Base-by-base conservation (phyloP, 2,329 filamentous ascomycete genomes). In the Sporothrix humicola region DNA sequence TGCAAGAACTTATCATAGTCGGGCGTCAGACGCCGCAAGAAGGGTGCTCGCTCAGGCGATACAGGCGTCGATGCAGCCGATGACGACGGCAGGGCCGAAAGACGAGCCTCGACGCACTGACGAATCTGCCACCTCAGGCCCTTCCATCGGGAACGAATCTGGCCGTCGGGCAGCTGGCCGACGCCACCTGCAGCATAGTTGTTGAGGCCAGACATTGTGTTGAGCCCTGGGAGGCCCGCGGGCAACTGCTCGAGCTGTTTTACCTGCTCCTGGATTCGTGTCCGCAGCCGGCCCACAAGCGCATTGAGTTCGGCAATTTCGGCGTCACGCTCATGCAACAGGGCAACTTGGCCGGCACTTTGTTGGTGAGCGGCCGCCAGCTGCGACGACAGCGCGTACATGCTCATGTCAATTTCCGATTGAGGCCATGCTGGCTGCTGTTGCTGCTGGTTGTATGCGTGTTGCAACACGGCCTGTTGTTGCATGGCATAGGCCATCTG, bases 51-150 rank as follows among this genome's bases (percentile, higher is more conserved):
- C 5, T 69, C 54, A 13, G 73, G 15, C 8, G 69, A 48, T 6
- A 69, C 56, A 7, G 59, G 58, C 48, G 42, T 7, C 17, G 61
- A 69, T 7, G 50, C 46, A 3, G 61, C 23, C 0, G 59, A 23
- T 42, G 72, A 54, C 13, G 72, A n/a, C 13, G 61, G 63, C 52
- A 50, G 8, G 2, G 37, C 54, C 13, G 59, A 54, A 26, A 73
- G n/a, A 6, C 65, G 59, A 12, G 54, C 56, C 50, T 73, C 71
- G 66, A 73, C 68, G 44, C 42, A 61, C 59, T 74, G 73, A 20
- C 71, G 73, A 59, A 74, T 69, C 63, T 71, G 56, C 73, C 73
- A 74, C 48, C 54, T 66, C 42, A 74, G 54, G 7, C 37, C 26
- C 20, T 52, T 71, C 73, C 73, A 74, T 17, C 73, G 73, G 2